These are phyloP conservation scores for Bremia lactucae DNA, from an alignment of 352 stramenopile species.

Conservation along the genomic window DNA sequence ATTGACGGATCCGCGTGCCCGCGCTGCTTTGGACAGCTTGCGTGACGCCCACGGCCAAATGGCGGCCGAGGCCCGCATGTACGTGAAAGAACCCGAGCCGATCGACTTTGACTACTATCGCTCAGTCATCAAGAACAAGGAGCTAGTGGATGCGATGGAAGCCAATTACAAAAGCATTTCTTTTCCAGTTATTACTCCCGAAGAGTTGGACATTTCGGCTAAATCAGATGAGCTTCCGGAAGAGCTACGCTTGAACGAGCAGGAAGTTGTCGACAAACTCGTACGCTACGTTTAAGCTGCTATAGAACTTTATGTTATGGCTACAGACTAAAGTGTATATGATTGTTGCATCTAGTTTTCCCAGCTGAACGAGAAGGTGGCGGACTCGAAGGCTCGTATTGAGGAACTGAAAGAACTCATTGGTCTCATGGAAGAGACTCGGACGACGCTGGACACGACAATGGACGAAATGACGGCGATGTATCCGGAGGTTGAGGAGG, in stretches of 20 bases:
- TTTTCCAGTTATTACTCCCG: conserved; percentile 69
- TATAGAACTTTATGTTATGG: not conserved
- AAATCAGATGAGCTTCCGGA: conserved; percentile 36
- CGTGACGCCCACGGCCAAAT: conserved; percentile 74
- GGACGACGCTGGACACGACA: conserved; percentile 74
- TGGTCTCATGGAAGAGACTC: conserved; percentile 71
- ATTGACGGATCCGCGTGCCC: conserved; percentile 63
- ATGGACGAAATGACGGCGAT: conserved; percentile 79
- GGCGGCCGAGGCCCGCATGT: conserved; percentile 55
- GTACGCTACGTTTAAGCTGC: conserved; percentile 16
- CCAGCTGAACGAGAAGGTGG: conserved; percentile 71
- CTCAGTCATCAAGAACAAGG: conserved; percentile 83
- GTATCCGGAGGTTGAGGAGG: conserved; percentile 77
- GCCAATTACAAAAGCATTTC: conserved; percentile 81
- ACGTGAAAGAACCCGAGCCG: conserved; percentile 63
- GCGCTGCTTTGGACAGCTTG: conserved; percentile 65
- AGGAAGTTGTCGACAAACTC: conserved; percentile 64
- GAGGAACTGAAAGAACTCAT: conserved; percentile 81
- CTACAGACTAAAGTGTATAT: not conserved
- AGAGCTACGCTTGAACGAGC: conserved; percentile 65
- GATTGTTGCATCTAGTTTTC: conserved; percentile 33
- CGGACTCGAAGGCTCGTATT: conserved; percentile 79
- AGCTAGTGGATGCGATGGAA: conserved; percentile 76
- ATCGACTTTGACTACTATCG: conserved; percentile 85
- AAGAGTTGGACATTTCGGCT: conserved; percentile 48